Percentiles rank a stretch among this genome's conserved stretches.
Evolutionary conservation across 371 early-diverging fungal species (phyloP).

Genomic region (Fennellomyces sp.): DNA sequence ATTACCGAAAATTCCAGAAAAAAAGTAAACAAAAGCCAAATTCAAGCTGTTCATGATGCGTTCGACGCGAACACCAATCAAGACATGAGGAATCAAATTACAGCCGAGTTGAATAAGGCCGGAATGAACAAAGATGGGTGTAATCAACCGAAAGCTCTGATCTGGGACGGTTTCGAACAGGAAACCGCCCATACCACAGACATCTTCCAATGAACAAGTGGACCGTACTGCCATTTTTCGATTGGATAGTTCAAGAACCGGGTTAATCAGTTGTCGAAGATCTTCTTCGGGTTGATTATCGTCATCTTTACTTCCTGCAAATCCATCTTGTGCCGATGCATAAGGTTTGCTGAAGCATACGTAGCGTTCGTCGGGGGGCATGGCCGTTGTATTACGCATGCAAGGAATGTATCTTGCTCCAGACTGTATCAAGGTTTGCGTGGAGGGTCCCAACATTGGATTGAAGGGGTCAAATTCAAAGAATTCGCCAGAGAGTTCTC

Average conservation of each 20-base stretch:
- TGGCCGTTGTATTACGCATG: conserved; percentile 44
- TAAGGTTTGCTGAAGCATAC: conserved; percentile 21
- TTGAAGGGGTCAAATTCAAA: conserved; percentile 26
- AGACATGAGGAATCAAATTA: conserved; percentile 64
- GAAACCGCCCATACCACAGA: conserved; percentile 54
- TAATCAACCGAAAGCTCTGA: conserved; percentile 77
- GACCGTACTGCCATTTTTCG: not conserved
- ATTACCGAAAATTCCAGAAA: conserved; percentile 56
- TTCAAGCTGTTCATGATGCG: conserved; percentile 69
- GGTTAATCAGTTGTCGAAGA: not conserved
- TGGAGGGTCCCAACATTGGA: conserved; percentile 24
- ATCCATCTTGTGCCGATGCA: not conserved
- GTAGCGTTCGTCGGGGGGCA: conserved; percentile 27
- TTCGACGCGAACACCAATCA: conserved; percentile 69
- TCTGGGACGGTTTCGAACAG: conserved; percentile 33
- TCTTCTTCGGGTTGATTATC: conserved; percentile 5
- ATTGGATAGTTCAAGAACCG: conserved; percentile 7
- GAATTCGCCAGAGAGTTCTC: conserved; percentile 19
- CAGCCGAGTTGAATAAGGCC: conserved; percentile 72
- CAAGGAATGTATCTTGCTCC: conserved; percentile 58
- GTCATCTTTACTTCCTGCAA: conserved; percentile 6
- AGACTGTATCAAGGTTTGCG: conserved; percentile 36
- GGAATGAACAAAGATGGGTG: conserved; percentile 77
- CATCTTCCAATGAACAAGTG: conserved; percentile 40
- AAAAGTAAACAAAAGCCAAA: conserved; percentile 62